These are phyloP conservation scores for Actinidia chinensis DNA, from an alignment of 179 eudicot species.

Conservation along the genomic window DNA sequence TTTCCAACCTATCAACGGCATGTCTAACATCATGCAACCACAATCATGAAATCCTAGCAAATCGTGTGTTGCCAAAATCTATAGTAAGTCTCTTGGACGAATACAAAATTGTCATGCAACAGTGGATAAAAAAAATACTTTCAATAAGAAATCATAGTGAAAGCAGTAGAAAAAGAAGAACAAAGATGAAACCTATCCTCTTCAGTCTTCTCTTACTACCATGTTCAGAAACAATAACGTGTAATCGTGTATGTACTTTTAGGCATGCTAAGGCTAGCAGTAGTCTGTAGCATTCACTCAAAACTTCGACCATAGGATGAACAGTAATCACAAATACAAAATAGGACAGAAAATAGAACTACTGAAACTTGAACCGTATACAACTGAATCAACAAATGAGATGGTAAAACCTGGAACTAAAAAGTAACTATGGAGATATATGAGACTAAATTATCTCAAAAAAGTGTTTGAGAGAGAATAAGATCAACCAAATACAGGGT, in stretches of 20 bases:
- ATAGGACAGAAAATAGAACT: background rate
- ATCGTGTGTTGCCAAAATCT: background rate
- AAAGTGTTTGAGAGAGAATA: slow-evolving; percentile 9
- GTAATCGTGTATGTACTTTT: background rate
- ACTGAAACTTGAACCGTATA: background rate
- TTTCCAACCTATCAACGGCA: background rate
- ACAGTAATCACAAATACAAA: background rate
- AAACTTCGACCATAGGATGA: background rate
- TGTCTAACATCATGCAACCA: background rate
- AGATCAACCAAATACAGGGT: background rate
- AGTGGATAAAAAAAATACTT: background rate
- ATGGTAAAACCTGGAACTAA: background rate
- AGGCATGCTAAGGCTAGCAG: background rate
- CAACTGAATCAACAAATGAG: background rate
- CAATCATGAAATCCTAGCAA: background rate
- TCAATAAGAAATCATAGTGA: background rate
- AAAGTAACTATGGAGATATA: background rate
- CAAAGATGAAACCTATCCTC: background rate
- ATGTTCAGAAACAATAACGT: background rate
- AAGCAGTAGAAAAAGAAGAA: background rate
- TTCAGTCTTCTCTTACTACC: background rate
- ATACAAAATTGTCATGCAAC: background rate
- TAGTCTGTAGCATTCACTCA: background rate
- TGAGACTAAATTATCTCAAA: background rate
- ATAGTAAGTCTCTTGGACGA: background rate